These are phyloP conservation scores for Neocallimastix lanati DNA, from an alignment of 192 early-diverging fungal genomes.

Conservation along the genomic window DNA sequence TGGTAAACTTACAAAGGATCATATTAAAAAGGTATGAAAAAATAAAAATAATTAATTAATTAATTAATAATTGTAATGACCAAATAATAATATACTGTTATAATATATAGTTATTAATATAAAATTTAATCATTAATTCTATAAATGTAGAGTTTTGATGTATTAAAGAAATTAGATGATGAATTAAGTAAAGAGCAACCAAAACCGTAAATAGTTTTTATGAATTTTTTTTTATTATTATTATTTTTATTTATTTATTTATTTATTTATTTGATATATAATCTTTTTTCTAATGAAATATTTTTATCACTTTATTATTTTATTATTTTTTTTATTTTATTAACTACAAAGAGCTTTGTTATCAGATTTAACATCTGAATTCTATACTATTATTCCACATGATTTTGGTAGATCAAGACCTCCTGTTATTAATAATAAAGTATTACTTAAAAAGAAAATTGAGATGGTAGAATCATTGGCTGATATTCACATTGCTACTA, in stretches of 20 bases:
- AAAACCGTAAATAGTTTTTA: background rate
- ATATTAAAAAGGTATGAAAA: conserved; percentile 23
- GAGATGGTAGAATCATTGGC: conserved; percentile 46
- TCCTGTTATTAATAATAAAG: conserved; percentile 24
- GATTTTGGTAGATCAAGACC: conserved; percentile 23
- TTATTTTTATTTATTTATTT: too few relatives aligned
- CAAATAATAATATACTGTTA: too few relatives aligned
- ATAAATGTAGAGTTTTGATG: conserved; percentile 25
- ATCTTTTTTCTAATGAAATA: too few relatives aligned
- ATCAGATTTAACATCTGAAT: conserved; percentile 10
- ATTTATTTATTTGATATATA: too few relatives aligned
- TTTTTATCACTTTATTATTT: too few relatives aligned
- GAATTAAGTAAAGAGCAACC: conserved; percentile 6
- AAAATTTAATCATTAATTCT: too few relatives aligned
- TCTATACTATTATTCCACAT: conserved; percentile 60
- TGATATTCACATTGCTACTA: conserved; percentile 47
- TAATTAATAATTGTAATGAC: too few relatives aligned
- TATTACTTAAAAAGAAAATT: conserved; percentile 30
- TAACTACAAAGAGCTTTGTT: background rate
- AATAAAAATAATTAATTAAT: background rate
- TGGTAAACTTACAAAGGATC: conserved; percentile 47
- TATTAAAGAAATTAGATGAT: conserved; percentile 33
- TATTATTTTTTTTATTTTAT: too few relatives aligned
- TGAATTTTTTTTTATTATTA: too few relatives aligned
- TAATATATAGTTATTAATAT: too few relatives aligned